Evolutionary conservation across 1,284 basidiomycete genomes (phyloP), one percentile per base, ranked within the genome.

Genomic region (Neonothopanus nambi): DNA sequence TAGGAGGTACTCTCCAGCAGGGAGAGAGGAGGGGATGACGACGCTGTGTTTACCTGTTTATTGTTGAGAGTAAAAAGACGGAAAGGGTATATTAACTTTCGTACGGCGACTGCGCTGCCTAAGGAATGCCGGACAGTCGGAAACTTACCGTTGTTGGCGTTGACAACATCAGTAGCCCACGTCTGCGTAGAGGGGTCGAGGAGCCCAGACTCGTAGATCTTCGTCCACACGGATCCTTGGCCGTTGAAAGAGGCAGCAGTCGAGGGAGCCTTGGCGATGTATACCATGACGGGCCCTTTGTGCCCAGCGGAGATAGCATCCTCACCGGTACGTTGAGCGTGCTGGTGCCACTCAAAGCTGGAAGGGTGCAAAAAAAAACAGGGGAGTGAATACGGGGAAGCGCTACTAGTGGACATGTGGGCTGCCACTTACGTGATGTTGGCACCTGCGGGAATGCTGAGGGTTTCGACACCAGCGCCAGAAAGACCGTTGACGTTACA

Each of bases 251-350:
- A 58, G 0, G 71, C 73, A 3, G 71, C 77, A 5, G 72, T 70
- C 1, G 73, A 71, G 1, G 77, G 74, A 6, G 77, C 77, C 58
- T 79, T 78, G 44, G 78, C 78, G 51, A 79, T 68, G 60, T 33
- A 33, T 24, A 33, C 30, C 30, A 33, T 33, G 30, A 33, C 30
- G 8, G 30, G 30, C 3, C 30, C 78, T 59, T 78, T 79, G 70
- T 80, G 78, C 2, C 78, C 78, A 26, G 64, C 70, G 28, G 77
- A 77, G 57, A 81, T 80, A 21, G 79, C 63, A 57, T 80, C 79
- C 60, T 81, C 79, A 38, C 78, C 78, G 3, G 76, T 78, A n/a
- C 78, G 73, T 54, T 77, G 75, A 11, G 59, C 75, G 54, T 80
- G 74, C 55, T 76, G 75, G 61, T 76, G 74, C 74, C 74, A 76